Conservation (phyloP, 2,329 filamentous ascomycete genomes). For the Gnomoniopsis sp. region DNA sequence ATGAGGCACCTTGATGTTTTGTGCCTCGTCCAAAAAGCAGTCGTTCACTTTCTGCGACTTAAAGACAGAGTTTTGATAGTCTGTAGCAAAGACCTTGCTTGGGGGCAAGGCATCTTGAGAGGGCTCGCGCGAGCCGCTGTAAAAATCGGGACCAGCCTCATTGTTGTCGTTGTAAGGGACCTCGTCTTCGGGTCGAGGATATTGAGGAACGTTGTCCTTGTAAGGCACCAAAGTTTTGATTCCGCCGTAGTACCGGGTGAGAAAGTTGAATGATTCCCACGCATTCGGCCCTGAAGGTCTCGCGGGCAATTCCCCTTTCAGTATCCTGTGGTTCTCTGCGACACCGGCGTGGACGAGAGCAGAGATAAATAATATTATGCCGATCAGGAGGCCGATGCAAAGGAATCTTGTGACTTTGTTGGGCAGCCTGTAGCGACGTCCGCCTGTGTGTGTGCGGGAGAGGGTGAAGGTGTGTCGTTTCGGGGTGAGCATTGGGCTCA, state of each 20-base stretch:
- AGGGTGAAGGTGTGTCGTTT: constrained; percentile 32
- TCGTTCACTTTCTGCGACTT: constrained; percentile 56
- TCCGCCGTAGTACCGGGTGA: constrained; percentile 88
- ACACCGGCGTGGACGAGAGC: constrained; percentile 72
- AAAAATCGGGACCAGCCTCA: constrained; percentile 21
- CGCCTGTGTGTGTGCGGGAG: constrained; percentile 29
- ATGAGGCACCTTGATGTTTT: constrained; percentile 63
- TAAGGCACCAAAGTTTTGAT: constrained; percentile 67
- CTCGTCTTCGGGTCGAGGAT: constrained; percentile 66
- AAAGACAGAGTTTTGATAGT: constrained; percentile 35
- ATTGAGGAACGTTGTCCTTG: constrained; percentile 72
- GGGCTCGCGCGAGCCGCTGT: constrained; percentile 21
- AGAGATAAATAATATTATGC: constrained; percentile 73
- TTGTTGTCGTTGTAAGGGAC: constrained; percentile 38
- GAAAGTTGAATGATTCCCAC: constrained; percentile 83
- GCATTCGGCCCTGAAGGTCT: constrained; percentile 60
- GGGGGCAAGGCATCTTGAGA: constrained; percentile 33
- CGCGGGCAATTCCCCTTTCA: constrained; percentile 55
- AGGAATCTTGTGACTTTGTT: constrained; percentile 75
- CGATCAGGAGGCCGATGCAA: constrained; percentile 65
- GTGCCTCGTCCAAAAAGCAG: constrained; percentile 73
- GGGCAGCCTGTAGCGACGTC: constrained; percentile 60
- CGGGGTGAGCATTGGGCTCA: constrained; percentile 23
- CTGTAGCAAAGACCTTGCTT: constrained; percentile 50
- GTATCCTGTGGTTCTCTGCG: constrained; percentile 60